Evolutionary conservation across 2,329 filamentous ascomycete genomes (phyloP), one percentile per base, ranked within the genome.

Genomic region (Plenodomus lindquistii): DNA sequence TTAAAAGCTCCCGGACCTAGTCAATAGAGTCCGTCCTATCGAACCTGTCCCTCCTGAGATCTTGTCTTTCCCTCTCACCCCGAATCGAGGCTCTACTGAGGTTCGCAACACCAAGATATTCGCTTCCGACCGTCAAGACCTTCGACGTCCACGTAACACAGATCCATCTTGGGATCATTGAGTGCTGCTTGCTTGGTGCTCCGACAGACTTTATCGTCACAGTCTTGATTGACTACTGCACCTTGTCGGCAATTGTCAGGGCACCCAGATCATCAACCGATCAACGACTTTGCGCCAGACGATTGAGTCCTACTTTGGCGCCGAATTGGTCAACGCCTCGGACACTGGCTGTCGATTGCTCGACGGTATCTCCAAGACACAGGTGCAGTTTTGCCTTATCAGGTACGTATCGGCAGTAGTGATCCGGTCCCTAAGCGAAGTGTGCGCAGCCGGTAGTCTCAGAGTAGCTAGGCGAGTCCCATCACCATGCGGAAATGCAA

Each of bases 331-430:
- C 27, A 31, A 7, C 6, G 15, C 27, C 4, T 31, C 6, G 11
- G 6, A 31, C 27, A 31, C 27, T 31, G 11, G 27, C 27, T 31
- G 4, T 31, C 27, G 6, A 31, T 31, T 15, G 38, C 34, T 42
- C 44, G 44, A 37, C 15, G 15, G 17, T 11, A 34, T 36, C 27
- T 22, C 31, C 27, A 43, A 31, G 39, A 41, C 17, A 40, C n/a
- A 17, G 21, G 36, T 38, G 21, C 40, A 16, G 29, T 42, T 44
- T 42, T 54, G 27, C 49, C 51, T 27, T 35, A 51, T 43, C 44
- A 54, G 60, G 60, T 63, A 61, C 61, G 58, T 48, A 57, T 15
- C 20, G 17, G 40, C 45, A 44, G 27, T 34, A 15, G 35, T 31
- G 35, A 24, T 40, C n/a, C 19, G 35, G 27, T 40, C n/a, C 19